Evolutionary conservation across 2,329 filamentous ascomycete genomes (phyloP).

Genomic region (Pseudogymnoascus verrucosus): DNA sequence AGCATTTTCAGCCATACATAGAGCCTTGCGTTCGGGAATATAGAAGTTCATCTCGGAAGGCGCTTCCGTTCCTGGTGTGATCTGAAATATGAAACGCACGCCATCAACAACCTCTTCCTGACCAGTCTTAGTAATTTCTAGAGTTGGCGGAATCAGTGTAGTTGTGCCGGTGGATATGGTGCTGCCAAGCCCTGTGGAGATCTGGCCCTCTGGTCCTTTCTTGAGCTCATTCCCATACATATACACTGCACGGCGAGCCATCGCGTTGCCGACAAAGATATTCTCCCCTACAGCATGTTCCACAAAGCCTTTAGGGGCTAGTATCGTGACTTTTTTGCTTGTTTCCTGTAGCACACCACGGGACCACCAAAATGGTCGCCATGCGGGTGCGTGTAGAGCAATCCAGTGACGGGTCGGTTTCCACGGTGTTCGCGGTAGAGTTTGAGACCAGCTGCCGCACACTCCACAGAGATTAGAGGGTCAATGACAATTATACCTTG

Average conservation of each 20-base stretch:
- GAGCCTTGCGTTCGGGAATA: constrained; percentile 31
- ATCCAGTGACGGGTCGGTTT: constrained; percentile 23
- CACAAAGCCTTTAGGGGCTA: constrained; percentile 33
- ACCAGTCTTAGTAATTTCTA: constrained; percentile 27
- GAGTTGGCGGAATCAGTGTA: constrained; percentile 30
- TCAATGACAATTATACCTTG: constrained; percentile 34
- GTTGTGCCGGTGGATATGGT: constrained; percentile 24
- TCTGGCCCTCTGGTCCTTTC: constrained; percentile 26
- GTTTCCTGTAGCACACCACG: constrained; percentile 18
- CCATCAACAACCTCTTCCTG: constrained; percentile 29
- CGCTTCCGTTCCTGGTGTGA: constrained; percentile 35
- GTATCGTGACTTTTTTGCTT: constrained; percentile 8
- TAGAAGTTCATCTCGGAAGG: constrained; percentile 36
- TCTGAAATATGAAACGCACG: constrained; percentile 33
- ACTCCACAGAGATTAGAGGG: constrained; percentile 31
- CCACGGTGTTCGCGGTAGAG: constrained; percentile 28
- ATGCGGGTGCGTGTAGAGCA: constrained; percentile 37
- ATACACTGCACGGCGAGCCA: constrained; percentile 31
- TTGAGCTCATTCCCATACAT: constrained; percentile 34
- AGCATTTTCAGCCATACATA: constrained; percentile 33
- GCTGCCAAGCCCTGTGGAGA: constrained; percentile 33
- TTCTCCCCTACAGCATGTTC: constrained; percentile 33
- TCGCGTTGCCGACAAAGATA: constrained; percentile 32
- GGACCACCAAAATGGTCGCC: constrained; percentile 33
- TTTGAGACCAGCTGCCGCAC: constrained; percentile 27